Base-by-base conservation (phyloP, 371 early-diverging fungal genomes). In the Syncephalis plumigaleata region DNA sequence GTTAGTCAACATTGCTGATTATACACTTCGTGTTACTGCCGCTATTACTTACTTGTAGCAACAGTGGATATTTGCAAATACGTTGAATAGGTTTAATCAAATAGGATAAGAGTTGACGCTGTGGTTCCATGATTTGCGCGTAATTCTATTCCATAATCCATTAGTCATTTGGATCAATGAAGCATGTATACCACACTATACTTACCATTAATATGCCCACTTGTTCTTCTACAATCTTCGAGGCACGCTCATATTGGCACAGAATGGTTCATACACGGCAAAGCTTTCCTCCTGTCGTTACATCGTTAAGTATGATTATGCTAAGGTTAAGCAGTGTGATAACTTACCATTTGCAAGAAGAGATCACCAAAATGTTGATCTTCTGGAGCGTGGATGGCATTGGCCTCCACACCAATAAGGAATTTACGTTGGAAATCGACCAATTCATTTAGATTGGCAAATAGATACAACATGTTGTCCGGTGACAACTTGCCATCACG, bases 81-180 rank as follows among this genome's bases (percentile, higher is more conserved):
- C 98, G 79, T 65, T 98, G 97, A 0, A 96, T 80, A 0, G 98
- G 98, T 61, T 91, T 90, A 64, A 98, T 93, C 39, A 98, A 70
- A 60, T 86, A 71, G 15, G 90, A 87, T 17, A 82, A 91, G 45
- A 97, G 67, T 52, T 81, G 81, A 48, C 84, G 81, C 25, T 64
- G 72, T 8, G 92, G 89, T 47, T 94, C 91, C 45, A 93, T 62
- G 17, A 89, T 59, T 49, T 77, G 68, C 24, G 68, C 63, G 44
- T 84, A 59, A 51, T 65, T 54, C 73, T 70, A 54, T 9, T 43
- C n/a, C 16, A 50, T 15, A 49, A 50, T 45, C 27, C 36, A 36
- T 49, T 22, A 23, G 11, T 36, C 18, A 48, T 17, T 22, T 39
- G 2, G 22, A 40, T 38, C 31, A 20, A 25, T 23, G n/a, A n/a